Percentiles rank a stretch among this genome's conserved stretches.
These are phyloP conservation scores for Mycena pura DNA, from an alignment of 768 basidiomycete species.

Conservation along the genomic window DNA sequence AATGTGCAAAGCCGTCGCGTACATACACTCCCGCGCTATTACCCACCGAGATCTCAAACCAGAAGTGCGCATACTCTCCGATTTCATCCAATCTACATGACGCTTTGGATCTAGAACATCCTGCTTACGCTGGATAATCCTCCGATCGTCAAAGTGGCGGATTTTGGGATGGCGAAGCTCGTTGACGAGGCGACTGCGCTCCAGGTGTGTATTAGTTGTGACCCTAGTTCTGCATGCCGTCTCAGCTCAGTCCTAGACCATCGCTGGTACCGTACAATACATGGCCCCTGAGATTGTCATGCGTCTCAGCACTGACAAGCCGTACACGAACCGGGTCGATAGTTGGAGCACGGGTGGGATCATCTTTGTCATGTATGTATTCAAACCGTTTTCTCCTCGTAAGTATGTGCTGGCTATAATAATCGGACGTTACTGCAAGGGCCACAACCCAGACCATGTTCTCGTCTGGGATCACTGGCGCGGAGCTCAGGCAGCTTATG, in stretches of 20 bases:
- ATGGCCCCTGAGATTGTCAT: conserved; percentile 67
- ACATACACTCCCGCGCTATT: conserved; percentile 46
- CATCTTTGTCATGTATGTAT: conserved; percentile 65
- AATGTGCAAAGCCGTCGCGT: conserved; percentile 61
- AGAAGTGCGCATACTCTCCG: conserved; percentile 38
- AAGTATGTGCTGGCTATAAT: not conserved
- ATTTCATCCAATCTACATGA: not conserved
- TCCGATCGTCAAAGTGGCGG: conserved; percentile 61
- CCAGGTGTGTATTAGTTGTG: conserved; percentile 34
- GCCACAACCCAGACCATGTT: conserved; percentile 8
- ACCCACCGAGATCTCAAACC: conserved; percentile 81
- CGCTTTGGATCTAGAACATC: conserved; percentile 55
- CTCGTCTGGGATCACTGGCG: not conserved
- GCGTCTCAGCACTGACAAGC: conserved; percentile 38
- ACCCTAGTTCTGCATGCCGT: not conserved
- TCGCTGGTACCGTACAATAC: conserved; percentile 70
- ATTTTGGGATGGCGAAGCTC: conserved; percentile 71
- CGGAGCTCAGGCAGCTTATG: not conserved
- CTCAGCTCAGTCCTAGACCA: conserved; percentile 43
- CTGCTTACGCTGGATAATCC: conserved; percentile 51
- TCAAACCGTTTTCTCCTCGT: not conserved
- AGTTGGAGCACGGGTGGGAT: conserved; percentile 72
- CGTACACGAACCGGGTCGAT: conserved; percentile 65
- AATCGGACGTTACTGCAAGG: conserved; percentile 5
- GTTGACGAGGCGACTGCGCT: conserved; percentile 40